Conservation (phyloP, 164 flowering plant genomes). For the Vitis vinifera region DNA sequence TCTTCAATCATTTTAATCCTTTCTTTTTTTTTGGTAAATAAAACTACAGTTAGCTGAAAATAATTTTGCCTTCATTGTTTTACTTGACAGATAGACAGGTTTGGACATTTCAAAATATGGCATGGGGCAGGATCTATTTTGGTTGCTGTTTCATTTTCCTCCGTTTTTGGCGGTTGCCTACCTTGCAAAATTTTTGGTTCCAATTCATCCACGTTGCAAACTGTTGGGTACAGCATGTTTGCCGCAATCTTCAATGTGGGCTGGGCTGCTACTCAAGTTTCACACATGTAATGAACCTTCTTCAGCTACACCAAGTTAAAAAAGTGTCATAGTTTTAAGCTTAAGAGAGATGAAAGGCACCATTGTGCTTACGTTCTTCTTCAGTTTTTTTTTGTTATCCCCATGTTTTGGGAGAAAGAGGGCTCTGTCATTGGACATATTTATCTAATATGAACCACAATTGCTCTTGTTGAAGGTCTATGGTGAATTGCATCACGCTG, state of each 20-base stretch:
- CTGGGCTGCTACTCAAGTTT: slow-evolving; percentile 97
- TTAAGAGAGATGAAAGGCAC: not conserved
- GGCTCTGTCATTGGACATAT: not conserved
- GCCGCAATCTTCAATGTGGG: slow-evolving; percentile 93
- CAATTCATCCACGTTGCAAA: slow-evolving; percentile 53
- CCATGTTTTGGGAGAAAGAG: not conserved
- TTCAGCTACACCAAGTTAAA: slow-evolving; percentile 1
- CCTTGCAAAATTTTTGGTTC: slow-evolving; percentile 68
- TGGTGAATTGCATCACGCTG: slow-evolving; percentile 90
- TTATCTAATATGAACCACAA: not conserved
- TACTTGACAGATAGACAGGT: slow-evolving; percentile 79
- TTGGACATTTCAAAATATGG: slow-evolving; percentile 94
- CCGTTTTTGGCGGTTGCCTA: slow-evolving; percentile 89
- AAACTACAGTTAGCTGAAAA: slow-evolving; percentile 8
- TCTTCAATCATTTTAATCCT: not conserved
- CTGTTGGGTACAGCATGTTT: slow-evolving; percentile 74
- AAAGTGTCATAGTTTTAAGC: not conserved
- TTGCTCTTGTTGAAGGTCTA: slow-evolving; percentile 68
- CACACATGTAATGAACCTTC: slow-evolving; percentile 74
- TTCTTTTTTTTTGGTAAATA: not conserved
- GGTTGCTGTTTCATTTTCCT: slow-evolving; percentile 92
- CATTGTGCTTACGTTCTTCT: not conserved
- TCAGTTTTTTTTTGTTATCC: not conserved
- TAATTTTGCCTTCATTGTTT: slow-evolving; percentile 9
- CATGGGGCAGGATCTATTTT: slow-evolving; percentile 86